Evolutionary conservation across 2,329 filamentous ascomycete species (phyloP).

Genomic region (Grosmannia penicillata): DNA sequence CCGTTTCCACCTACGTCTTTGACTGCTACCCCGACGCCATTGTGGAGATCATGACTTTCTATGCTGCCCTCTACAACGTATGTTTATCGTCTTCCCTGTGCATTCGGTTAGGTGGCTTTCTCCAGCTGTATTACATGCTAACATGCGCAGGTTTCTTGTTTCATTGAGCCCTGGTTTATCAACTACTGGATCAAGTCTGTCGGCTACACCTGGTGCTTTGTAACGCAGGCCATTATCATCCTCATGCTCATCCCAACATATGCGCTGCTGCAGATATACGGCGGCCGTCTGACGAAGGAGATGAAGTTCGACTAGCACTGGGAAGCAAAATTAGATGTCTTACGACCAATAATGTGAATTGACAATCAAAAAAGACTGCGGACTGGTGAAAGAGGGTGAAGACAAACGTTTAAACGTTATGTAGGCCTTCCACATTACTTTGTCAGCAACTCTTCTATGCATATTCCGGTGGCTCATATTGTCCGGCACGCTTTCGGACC

Average conservation of each 20-base stretch:
- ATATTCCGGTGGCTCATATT: no score
- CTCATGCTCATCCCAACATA: constrained; percentile 4
- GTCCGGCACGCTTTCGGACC: no score
- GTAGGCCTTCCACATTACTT: no score
- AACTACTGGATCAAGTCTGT: constrained; percentile 26
- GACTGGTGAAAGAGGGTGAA: no score
- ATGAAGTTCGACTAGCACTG: not conserved
- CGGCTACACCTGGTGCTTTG: constrained; percentile 36
- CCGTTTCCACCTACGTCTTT: constrained; percentile 35
- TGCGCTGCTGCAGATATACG: constrained; percentile 2
- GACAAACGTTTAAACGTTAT: no score
- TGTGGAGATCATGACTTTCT: constrained; percentile 38
- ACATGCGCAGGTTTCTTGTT: constrained; percentile 22
- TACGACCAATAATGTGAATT: no score
- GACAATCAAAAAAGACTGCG: no score
- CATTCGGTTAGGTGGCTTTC: no score
- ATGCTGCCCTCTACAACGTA: constrained; percentile 35
- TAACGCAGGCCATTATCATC: constrained; percentile 28
- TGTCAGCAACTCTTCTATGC: no score
- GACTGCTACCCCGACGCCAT: constrained; percentile 40
- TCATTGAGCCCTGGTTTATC: constrained; percentile 33
- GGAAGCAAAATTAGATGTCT: not conserved
- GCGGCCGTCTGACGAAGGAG: not conserved
- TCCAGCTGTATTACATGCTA: no score
- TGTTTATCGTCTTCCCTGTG: not conserved